Evolutionary conservation across 345 rosid species (phyloP).

Genomic region (Eucalyptus urophylla): DNA sequence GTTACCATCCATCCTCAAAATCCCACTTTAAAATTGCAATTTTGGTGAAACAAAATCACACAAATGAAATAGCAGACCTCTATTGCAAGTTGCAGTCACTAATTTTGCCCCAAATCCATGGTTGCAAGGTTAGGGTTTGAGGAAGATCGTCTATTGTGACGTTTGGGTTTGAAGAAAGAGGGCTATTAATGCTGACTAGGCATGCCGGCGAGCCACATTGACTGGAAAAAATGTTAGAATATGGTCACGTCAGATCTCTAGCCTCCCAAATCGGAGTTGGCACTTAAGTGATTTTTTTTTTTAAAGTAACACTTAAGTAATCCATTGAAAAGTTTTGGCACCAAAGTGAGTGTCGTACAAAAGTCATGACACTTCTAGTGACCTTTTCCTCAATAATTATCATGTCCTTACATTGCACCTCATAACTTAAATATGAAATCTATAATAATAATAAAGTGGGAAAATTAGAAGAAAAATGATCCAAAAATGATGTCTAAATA

Average conservation of each 20-base stretch:
- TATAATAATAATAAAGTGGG: background rate
- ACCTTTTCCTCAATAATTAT: background rate
- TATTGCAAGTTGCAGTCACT: background rate
- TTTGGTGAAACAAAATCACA: background rate
- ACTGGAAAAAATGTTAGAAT: background rate
- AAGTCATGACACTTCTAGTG: background rate
- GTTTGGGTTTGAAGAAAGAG: background rate
- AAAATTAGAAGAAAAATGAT: background rate
- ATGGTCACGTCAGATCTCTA: background rate
- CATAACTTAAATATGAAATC: background rate
- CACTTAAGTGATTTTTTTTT: background rate
- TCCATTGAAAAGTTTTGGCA: background rate
- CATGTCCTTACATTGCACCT: background rate
- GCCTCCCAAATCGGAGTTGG: background rate
- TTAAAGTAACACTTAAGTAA: background rate
- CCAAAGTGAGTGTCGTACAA: background rate
- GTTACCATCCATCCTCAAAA: background rate
- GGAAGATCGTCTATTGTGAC: background rate
- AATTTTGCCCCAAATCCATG: background rate
- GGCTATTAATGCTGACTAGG: background rate
- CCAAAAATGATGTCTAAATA: background rate
- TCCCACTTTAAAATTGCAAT: background rate
- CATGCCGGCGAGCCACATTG: background rate
- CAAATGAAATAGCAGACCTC: background rate
- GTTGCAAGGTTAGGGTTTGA: background rate